Percentiles rank a stretch among this genome's conserved stretches.
phyloP scores from a whole-genome alignment of 345 rosid genomes.

The Lepidium sativum region DNA sequence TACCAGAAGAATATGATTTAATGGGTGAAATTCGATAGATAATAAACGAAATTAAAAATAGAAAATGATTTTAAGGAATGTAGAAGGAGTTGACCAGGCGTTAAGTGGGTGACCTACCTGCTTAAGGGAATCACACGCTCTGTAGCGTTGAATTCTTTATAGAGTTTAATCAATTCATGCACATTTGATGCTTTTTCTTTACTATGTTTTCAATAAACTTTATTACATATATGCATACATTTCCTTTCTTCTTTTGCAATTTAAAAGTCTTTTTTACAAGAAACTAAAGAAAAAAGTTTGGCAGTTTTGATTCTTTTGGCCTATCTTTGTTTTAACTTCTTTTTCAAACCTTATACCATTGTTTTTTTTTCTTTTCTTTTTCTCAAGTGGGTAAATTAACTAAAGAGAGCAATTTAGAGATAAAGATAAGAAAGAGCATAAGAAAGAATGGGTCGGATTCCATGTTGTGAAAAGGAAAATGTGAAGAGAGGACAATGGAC shows the following conservation, averaged over 20 bases:
- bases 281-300: conserved; percentile 18
- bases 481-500: conserved; percentile 99
- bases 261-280: conserved; percentile 17
- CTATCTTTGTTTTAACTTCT: conserved; percentile 21
- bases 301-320: conserved; percentile 21
- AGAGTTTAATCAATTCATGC: conserved; percentile 62
- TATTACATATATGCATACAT: conserved; percentile 17
- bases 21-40: background rate
- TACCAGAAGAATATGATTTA: background rate
- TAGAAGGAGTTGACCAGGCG: conserved; percentile 56
- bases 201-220: background rate
- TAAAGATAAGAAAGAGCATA: background rate
- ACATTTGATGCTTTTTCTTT: conserved; percentile 40
- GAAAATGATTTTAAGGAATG: background rate
- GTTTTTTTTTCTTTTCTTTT: background rate
- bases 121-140: conserved; percentile 66
- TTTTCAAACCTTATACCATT: background rate
- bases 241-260: conserved; percentile 25
- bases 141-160: conserved; percentile 88
- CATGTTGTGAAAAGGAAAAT: conserved; percentile 89
- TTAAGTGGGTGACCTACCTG: conserved; percentile 92
- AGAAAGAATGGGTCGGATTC: conserved; percentile 76
- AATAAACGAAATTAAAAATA: background rate
- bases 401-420: conserved; percentile 1
- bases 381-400: conserved; percentile 5